Percentiles rank a stretch among this genome's conserved stretches.
Evolutionary conservation across 2,329 filamentous ascomycete genomes (phyloP).

Genomic region (Alternaria sp.): DNA sequence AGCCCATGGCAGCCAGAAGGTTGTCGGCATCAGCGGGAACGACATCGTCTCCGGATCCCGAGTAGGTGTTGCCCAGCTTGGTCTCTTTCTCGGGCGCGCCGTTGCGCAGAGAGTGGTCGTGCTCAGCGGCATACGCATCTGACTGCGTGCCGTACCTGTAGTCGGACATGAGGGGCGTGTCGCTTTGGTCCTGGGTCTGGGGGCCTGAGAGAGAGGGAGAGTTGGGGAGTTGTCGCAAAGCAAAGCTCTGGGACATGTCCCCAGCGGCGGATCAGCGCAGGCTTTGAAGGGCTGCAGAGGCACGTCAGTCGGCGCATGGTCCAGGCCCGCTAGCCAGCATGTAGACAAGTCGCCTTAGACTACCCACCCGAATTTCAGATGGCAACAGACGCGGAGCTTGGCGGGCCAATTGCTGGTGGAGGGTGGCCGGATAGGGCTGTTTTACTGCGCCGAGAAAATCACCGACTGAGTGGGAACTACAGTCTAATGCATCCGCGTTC

Average conservation of each 20-base stretch:
- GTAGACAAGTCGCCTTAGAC: constrained; percentile 17
- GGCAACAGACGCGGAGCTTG: constrained; percentile 24
- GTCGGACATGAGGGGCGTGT: constrained; percentile 25
- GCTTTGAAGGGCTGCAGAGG: constrained; percentile 37
- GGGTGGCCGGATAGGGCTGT: constrained; percentile 17
- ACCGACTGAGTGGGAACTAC: constrained; percentile 17
- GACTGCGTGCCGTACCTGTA: constrained; percentile 43
- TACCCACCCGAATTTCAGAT: constrained; percentile 30
- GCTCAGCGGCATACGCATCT: constrained; percentile 42
- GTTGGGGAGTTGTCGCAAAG: constrained; percentile 22
- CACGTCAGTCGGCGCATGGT: constrained; percentile 34
- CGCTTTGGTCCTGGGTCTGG: constrained; percentile 15
- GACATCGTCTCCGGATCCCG: constrained; percentile 32
- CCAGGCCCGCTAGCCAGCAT: constrained; percentile 30
- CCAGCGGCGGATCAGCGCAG: constrained; percentile 25
- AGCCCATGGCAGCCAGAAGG: constrained; percentile 68
- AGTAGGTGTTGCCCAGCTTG: constrained; percentile 31
- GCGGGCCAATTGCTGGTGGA: constrained; percentile 18
- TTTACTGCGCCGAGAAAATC: constrained; percentile 19
- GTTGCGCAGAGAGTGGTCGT: constrained; percentile 32
- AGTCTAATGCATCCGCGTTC: constrained; percentile 6
- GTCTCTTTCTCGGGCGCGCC: constrained; percentile 31
- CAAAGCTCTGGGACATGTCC: constrained; percentile 21
- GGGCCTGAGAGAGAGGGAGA: constrained; percentile 13
- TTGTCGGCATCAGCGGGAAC: constrained; percentile 61